Percentiles rank a stretch among this genome's conserved stretches.
These are phyloP conservation scores for Fraxinus cuspidata DNA, from an alignment of 257 asterid genomes.

Conservation along the genomic window DNA sequence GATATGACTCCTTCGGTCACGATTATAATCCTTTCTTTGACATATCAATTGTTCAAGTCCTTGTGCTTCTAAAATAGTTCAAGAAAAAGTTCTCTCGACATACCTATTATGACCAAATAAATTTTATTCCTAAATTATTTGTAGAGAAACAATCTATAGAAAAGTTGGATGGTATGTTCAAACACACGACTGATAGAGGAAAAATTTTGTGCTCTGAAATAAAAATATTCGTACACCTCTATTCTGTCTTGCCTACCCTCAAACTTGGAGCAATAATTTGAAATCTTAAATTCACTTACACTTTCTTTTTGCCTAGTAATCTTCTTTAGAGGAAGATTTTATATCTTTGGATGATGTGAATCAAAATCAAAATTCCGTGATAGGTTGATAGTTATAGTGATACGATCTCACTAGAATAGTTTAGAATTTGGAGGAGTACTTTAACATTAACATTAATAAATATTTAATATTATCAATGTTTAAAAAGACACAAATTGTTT, in stretches of 20 bases:
- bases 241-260: neutral
- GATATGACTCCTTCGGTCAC: neutral
- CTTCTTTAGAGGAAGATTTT: neutral
- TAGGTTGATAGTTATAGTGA: neutral
- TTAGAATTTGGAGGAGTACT: neutral
- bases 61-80: neutral
- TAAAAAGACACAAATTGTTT: too few relatives aligned
- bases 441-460: neutral
- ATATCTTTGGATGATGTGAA: neutral
- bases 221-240: neutral
- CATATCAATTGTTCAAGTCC: neutral
- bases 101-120: neutral
- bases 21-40: neutral
- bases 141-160: neutral
- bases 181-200: neutral
- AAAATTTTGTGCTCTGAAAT: neutral
- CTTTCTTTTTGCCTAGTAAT: neutral
- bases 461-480: too few relatives aligned
- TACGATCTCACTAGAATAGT: neutral
- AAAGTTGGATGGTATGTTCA: neutral
- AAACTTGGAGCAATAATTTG: neutral
- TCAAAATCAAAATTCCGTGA: neutral
- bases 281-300: neutral
- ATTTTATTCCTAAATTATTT: neutral
- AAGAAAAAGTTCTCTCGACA: neutral